Evolutionary conservation across 345 rosid species (phyloP).

Genomic region (Citrus inodora): DNA sequence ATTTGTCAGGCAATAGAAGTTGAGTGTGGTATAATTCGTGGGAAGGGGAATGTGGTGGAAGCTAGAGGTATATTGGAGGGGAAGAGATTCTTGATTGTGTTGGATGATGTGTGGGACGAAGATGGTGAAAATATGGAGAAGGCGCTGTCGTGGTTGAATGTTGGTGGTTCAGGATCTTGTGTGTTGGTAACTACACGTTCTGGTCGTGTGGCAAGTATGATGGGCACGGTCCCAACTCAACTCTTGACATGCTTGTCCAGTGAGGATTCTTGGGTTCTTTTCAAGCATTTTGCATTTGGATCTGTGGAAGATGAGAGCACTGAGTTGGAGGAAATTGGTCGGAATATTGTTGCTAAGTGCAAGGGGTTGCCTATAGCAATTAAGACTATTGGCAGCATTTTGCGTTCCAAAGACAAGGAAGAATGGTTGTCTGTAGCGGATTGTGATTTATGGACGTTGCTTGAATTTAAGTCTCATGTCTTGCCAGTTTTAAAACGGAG

Average conservation of each 20-base stretch:
- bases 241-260: constrained; percentile 1
- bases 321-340: constrained; percentile 7
- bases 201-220: background rate
- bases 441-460: constrained; percentile 8
- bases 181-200: constrained; percentile 14
- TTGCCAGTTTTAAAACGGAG: constrained; percentile 18
- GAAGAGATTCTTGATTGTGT: constrained; percentile 20
- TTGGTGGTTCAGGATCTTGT: constrained; percentile 8
- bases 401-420: background rate
- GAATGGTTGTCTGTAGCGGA: constrained; percentile 6
- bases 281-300: constrained; percentile 3
- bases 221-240: background rate
- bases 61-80: background rate
- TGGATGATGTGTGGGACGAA: constrained; percentile 23
- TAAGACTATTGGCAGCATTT: constrained; percentile 9
- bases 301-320: background rate
- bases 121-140: background rate
- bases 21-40: background rate
- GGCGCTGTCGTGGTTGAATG: background rate
- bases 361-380: constrained; percentile 21
- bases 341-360: constrained; percentile 12
- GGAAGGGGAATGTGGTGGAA: background rate
- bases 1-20: background rate
- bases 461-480: constrained; percentile 4
- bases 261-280: constrained; percentile 19